A percentile compares a stretch with the other conserved stretches of the same genome.
These are phyloP conservation scores for Rhododendron henanense DNA, from an alignment of 148 eudicot genomes.

Conservation along the genomic window DNA sequence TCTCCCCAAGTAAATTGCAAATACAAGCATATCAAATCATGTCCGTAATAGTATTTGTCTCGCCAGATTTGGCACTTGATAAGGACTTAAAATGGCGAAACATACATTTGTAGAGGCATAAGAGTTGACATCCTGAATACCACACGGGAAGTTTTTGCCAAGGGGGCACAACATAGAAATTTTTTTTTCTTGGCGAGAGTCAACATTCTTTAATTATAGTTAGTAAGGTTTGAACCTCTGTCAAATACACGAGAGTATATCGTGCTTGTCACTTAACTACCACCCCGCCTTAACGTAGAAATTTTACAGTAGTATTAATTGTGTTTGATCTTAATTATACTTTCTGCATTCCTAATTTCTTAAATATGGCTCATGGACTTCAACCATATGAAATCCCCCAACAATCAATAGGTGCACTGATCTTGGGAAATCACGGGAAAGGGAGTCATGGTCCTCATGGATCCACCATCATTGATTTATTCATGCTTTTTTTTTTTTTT, in stretches of 20 bases:
- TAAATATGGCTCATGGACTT: not conserved
- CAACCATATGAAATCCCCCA: not conserved
- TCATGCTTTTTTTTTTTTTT: not conserved
- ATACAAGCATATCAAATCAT: not conserved
- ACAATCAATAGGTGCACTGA: not conserved
- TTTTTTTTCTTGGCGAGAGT: not conserved
- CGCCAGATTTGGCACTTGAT: not conserved
- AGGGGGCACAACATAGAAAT: not conserved
- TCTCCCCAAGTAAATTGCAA: not conserved
- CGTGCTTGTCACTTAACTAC: no score
- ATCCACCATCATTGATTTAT: not conserved
- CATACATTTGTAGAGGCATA: not conserved
- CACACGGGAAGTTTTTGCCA: not conserved
- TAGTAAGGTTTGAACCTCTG: not conserved
- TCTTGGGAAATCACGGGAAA: not conserved
- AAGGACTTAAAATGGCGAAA: not conserved
- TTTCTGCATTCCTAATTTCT: not conserved
- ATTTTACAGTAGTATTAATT: not conserved
- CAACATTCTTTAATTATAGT: not conserved
- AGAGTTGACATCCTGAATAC: not conserved
- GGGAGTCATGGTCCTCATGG: constrained; percentile 1
- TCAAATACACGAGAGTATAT: not conserved
- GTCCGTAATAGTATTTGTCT: not conserved
- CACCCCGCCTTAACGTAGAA: no score
- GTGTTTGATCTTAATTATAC: not conserved